phyloP scores from a whole-genome alignment of 192 early-diverging fungal species.

The Dissophora globulifera region DNA sequence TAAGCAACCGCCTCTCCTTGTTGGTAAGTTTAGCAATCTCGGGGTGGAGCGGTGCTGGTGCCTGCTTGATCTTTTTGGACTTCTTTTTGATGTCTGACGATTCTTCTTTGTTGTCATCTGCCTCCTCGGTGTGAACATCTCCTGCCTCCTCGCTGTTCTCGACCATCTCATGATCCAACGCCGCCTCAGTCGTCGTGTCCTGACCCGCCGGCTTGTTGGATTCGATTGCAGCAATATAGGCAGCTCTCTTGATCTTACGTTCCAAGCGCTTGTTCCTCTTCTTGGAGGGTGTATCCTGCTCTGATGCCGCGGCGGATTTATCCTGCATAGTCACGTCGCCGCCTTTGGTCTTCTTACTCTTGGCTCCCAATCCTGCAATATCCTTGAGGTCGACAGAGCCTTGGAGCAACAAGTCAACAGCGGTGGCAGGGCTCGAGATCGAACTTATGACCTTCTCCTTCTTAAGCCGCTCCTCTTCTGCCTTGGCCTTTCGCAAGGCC shows the following conservation, averaged over 20 bases:
- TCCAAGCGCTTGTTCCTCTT: slow-evolving; percentile 52
- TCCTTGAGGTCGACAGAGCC: slow-evolving; percentile 31
- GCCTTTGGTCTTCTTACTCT: background rate
- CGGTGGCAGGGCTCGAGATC: slow-evolving; percentile 8
- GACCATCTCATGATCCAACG: background rate
- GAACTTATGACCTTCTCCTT: slow-evolving; percentile 22
- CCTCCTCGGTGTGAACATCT: background rate
- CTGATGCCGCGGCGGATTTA: too few species aligned
- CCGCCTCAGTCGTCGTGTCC: background rate
- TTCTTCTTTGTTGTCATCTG: background rate
- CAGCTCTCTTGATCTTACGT: slow-evolving; percentile 47
- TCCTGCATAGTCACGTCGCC: slow-evolving; percentile 16
- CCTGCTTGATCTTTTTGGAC: slow-evolving; percentile 7
- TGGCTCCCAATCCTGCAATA: slow-evolving; percentile 25
- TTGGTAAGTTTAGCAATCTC: slow-evolving; percentile 39
- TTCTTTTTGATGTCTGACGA: background rate
- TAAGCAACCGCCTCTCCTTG: slow-evolving; percentile 46
- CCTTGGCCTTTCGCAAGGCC: slow-evolving; percentile 36
- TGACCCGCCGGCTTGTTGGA: slow-evolving; percentile 2
- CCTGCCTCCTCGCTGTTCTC: slow-evolving; percentile 5
- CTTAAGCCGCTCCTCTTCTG: slow-evolving; percentile 19
- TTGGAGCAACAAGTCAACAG: slow-evolving; percentile 34
- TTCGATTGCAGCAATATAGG: slow-evolving; percentile 43
- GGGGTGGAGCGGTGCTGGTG: slow-evolving; percentile 10
- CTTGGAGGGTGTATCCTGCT: slow-evolving; percentile 12